These are phyloP conservation scores for Pontederia paniculata DNA, from an alignment of 176 grass and related monocot genomes.

Conservation along the genomic window DNA sequence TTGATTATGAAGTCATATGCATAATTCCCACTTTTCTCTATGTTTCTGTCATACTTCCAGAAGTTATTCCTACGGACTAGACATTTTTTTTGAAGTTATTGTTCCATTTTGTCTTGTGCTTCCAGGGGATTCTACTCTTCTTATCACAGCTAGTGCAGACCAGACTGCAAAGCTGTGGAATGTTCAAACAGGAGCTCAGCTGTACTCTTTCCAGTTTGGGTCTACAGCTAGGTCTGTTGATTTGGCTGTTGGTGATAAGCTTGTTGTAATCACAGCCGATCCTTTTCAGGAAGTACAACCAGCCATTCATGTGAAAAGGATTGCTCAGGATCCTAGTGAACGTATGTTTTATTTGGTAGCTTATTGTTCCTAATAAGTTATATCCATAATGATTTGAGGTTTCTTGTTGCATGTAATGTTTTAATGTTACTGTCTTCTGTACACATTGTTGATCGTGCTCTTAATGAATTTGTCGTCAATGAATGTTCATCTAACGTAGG, in stretches of 20 bases:
- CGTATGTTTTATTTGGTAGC: conserved; percentile 26
- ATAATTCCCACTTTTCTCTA: background rate
- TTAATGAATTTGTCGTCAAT: too few relatives aligned
- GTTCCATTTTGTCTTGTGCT: background rate
- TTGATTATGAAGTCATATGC: background rate
- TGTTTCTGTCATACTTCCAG: background rate
- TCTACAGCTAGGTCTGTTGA: conserved; percentile 70
- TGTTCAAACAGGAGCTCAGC: conserved; percentile 50
- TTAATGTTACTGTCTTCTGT: too few relatives aligned
- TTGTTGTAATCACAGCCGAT: conserved; percentile 67
- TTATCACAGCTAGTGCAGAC: conserved; percentile 68
- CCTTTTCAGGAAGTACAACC: conserved; percentile 73
- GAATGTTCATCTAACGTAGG: too few relatives aligned
- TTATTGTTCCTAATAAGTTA: background rate
- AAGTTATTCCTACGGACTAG: too few relatives aligned
- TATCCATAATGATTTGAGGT: background rate
- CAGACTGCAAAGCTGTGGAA: conserved; percentile 86
- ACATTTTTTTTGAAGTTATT: background rate
- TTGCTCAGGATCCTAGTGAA: conserved; percentile 46
- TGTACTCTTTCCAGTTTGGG: conserved; percentile 68
- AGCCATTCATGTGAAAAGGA: conserved; percentile 72
- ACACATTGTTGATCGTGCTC: too few relatives aligned
- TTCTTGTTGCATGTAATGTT: background rate
- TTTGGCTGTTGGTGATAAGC: conserved; percentile 49
- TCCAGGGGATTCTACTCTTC: conserved; percentile 48